These are phyloP conservation scores for Cryptosporidium andersoni DNA, from an alignment of 169 alveolate genomes.

Conservation along the genomic window DNA sequence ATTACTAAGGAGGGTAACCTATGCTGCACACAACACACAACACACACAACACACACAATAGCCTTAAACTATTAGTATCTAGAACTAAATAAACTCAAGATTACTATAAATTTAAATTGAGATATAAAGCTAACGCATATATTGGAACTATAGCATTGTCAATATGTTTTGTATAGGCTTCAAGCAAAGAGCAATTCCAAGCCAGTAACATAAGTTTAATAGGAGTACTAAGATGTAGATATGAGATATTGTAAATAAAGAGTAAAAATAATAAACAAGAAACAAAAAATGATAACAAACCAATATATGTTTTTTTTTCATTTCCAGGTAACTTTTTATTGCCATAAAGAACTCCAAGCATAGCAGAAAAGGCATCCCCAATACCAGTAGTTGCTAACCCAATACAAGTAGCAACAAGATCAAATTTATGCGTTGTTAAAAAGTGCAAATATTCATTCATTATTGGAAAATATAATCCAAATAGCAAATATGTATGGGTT, in stretches of 20 bases:
- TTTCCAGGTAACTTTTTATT: slow-evolving; percentile 28
- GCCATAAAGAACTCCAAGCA: slow-evolving; percentile 35
- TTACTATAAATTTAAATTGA: slow-evolving; percentile 27
- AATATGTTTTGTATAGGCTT: slow-evolving; percentile 53
- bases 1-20: no score
- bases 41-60: no score
- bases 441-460: slow-evolving; percentile 18
- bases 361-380: slow-evolving; percentile 68
- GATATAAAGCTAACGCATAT: slow-evolving; percentile 42
- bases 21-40: no score
- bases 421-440: background rate
- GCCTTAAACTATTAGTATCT: no score
- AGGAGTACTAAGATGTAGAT: background rate
- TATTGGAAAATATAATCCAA: slow-evolving; percentile 56
- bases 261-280: slow-evolving; percentile 8
- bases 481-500: slow-evolving; percentile 44
- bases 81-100: no score
- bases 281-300: slow-evolving; percentile 33
- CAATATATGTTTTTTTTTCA: slow-evolving; percentile 30
- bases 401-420: slow-evolving; percentile 39
- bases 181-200: slow-evolving; percentile 44
- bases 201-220: slow-evolving; percentile 3
- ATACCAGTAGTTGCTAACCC: slow-evolving; percentile 61
- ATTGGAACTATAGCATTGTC: slow-evolving; percentile 57
- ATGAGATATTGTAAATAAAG: background rate